Evolutionary conservation across 1,284 basidiomycete species (phyloP).

Genomic region (Austroboletus niveus): DNA sequence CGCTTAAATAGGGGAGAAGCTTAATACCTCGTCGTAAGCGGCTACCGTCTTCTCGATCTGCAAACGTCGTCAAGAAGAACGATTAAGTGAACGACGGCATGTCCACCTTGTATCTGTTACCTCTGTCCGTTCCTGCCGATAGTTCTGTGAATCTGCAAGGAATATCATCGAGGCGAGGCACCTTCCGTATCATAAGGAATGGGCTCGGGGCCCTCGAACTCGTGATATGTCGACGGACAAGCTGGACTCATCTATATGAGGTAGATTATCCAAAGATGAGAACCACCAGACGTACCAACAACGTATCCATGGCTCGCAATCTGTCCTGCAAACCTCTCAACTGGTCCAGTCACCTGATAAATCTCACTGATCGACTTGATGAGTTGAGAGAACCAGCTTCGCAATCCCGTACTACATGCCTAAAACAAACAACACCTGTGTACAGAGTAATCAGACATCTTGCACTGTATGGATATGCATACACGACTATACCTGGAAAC

Average conservation of each 20-base stretch:
- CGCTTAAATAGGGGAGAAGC: background rate
- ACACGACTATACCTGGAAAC: constrained; percentile 59
- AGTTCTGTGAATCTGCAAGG: background rate
- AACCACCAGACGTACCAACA: constrained; percentile 49
- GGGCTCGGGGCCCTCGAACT: constrained; percentile 84
- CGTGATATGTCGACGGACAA: constrained; percentile 83
- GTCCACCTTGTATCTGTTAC: constrained; percentile 79
- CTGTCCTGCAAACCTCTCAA: constrained; percentile 86
- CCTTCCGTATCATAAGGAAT: constrained; percentile 87
- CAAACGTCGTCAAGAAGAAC: constrained; percentile 9
- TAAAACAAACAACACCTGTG: constrained; percentile 79
- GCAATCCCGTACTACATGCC: constrained; percentile 40
- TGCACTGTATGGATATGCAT: background rate
- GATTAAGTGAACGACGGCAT: background rate
- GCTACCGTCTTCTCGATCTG: constrained; percentile 83
- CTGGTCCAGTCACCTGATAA: constrained; percentile 84
- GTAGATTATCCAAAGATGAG: background rate
- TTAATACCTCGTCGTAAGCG: constrained; percentile 79
- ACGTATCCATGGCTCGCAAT: constrained; percentile 89
- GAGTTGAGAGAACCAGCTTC: background rate
- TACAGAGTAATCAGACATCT: background rate
- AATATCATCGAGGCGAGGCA: constrained; percentile 18
- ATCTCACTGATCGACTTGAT: constrained; percentile 57
- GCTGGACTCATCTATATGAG: constrained; percentile 41
- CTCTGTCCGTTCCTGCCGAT: constrained; percentile 67